Evolutionary conservation across 192 early-diverging fungal species (phyloP), one percentile per base, ranked within the genome.

Genomic region (Podochytrium sp.): DNA sequence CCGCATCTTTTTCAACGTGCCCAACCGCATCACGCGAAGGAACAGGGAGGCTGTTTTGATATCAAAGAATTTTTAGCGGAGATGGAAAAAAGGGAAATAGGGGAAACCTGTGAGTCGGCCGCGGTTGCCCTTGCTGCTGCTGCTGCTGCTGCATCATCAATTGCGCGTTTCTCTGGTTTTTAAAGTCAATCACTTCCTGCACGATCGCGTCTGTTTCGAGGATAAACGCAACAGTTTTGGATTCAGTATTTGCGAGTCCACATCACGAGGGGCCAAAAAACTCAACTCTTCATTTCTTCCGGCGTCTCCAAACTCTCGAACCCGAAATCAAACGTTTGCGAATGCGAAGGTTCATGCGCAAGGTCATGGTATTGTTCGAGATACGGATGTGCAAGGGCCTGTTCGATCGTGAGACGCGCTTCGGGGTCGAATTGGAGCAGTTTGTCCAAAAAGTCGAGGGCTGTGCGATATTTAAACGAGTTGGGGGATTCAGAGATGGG

Each of bases 361-460:
- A 89, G 84, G 65, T 97, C 95, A 80, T 98, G 96, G 80, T 97
- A 97, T 6, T 92, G 89, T 66, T 90, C 89, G 60, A 99, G 80
- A 78, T 98, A 99, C 63, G 93, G 93, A 77, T 99, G 96, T 10
- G 89, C 88, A 38, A 99, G 84, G 14, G 95, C 91, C 78, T 97
- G 90, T 59, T 98, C 96, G 29, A 96, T 93, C 4, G 95, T 96
- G 41, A 98, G 94, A 38, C 98, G 90, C 51, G 88, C 85, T 66
- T 90, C 90, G 25, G 98, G 98, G 80, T 98, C 95, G 80, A 98
- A 98, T 76, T 90, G 87, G 29, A 98, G 84, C 20, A 98, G 84
- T 70, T 89, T 89, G 60, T 95, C 92, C 39, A 98, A 77, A 64
- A 98, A 78, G 69, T 96, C 94, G 23, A 98, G 88, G 0, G 96